Conservation (phyloP, 306 rosid genomes). For the Ormosia emarginata region DNA sequence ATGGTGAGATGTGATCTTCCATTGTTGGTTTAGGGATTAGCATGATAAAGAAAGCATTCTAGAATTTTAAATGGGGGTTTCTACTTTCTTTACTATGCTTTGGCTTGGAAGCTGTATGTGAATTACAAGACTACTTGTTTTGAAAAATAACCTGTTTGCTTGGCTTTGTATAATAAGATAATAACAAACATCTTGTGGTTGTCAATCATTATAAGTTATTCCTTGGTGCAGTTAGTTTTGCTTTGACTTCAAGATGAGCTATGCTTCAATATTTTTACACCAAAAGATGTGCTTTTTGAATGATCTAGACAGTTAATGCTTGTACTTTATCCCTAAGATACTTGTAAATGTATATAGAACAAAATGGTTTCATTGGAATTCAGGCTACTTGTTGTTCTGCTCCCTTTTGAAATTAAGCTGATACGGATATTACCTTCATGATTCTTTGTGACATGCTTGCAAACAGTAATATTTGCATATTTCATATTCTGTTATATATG, state of each 20-base stretch:
- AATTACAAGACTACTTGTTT: neutral
- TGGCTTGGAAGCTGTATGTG: slow-evolving; percentile 6
- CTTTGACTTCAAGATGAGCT: neutral
- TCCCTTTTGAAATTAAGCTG: neutral
- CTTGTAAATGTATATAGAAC: neutral
- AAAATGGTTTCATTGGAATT: neutral
- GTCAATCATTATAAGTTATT: neutral
- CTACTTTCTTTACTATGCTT: neutral
- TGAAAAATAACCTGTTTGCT: slow-evolving; percentile 2
- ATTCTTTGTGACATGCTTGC: neutral
- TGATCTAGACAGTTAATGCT: neutral
- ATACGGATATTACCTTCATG: neutral
- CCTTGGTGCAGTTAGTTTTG: neutral
- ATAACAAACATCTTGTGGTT: slow-evolving; percentile 1
- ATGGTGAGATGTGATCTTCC: slow-evolving; percentile 48
- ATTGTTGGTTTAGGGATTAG: slow-evolving; percentile 17
- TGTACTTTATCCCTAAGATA: slow-evolving; percentile 11
- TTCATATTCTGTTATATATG: neutral
- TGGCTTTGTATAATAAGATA: slow-evolving; percentile 1
- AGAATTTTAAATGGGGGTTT: slow-evolving; percentile 14
- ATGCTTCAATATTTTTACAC: neutral
- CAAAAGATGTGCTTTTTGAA: neutral
- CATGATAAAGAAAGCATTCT: neutral
- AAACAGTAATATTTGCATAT: neutral
- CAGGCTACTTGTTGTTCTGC: neutral